Evolutionary conservation across 495 filamentous ascomycete genomes (phyloP), one percentile per base, ranked within the genome.

Genomic region (Penicillium canariense): DNA sequence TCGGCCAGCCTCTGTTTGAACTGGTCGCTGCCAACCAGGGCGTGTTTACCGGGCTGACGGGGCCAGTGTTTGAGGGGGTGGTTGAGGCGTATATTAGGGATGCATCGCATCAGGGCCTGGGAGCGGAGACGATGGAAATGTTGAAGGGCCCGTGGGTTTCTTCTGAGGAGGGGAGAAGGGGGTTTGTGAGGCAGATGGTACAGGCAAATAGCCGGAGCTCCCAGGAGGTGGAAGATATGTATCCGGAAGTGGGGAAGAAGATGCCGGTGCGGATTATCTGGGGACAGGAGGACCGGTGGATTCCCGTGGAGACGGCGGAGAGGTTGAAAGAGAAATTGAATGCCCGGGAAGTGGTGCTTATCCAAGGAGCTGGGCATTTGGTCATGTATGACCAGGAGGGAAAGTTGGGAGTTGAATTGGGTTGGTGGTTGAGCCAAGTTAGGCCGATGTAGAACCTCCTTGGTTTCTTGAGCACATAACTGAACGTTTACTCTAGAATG

Each of bases 311-410:
- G 23, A 62, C 54, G 10, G 67, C 65, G 22, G 30, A 48, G 1
- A 55, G 56, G 20, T 31, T 72, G 52, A 52, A 50, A 12, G 54
- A 56, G 10, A 52, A 46, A 35, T 12, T 69, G 14, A 49, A 59
- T 45, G 58, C 58, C 17, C 23, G 36, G 26, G 53, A 60, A 10
- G 52, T 69, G 20, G 63, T 63, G 18, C 14, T 69, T 18, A 63
- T 73, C 38, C 66, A 72, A 5, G 61, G 56, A 10, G 70, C 68
- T 5, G 70, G 70, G 0, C 70, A 72, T 64, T 36, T 72, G 54
- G 52, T 69, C 0, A 68, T 69, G 66, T 66, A 58, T 56, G 70
- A 74, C 52, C 67, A 74, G 42, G 56, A 55, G 30, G 63, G 51
- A 15, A 57, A 42, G 17, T 48, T 73, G 11, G 66, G 57, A 12